A percentile compares a stretch with the other conserved stretches of the same genome.
phyloP scores from a whole-genome alignment of 2,329 filamentous ascomycete genomes.

The Saccharata proteae region DNA sequence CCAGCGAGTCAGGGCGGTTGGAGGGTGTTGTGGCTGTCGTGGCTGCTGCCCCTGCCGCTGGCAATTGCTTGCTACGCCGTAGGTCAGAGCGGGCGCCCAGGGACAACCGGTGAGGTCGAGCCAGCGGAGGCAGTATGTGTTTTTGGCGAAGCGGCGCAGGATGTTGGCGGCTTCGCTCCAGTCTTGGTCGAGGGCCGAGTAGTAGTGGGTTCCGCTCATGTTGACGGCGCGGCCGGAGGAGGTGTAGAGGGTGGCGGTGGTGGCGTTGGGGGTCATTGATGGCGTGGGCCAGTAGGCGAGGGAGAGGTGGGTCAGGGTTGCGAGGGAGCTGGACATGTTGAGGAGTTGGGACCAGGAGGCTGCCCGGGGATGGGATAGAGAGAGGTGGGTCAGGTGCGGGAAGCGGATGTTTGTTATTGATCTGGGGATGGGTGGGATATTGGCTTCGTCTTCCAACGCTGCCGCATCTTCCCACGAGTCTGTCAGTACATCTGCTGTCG shows the following conservation, averaged over 20 bases:
- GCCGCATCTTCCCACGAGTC: constrained; percentile 35
- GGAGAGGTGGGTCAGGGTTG: constrained; percentile 50
- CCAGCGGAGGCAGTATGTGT: constrained; percentile 48
- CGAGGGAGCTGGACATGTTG: constrained; percentile 37
- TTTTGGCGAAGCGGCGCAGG: constrained; percentile 42
- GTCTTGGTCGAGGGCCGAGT: constrained; percentile 41
- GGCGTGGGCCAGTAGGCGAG: constrained; percentile 51
- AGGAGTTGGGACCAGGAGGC: constrained; percentile 46
- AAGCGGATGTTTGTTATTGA: constrained; percentile 26
- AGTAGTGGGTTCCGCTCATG: constrained; percentile 41
- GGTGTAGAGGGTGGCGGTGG: constrained; percentile 31
- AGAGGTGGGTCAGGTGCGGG: constrained; percentile 43
- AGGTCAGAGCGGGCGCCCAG: constrained; percentile 43
- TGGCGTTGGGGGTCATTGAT: constrained; percentile 42
- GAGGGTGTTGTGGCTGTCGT: neutral
- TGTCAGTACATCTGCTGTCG: constrained; percentile 13
- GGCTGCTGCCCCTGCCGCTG: neutral
- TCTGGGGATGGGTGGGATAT: constrained; percentile 6
- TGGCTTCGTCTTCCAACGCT: constrained; percentile 3
- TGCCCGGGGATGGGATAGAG: constrained; percentile 40
- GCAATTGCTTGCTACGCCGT: constrained; percentile 16
- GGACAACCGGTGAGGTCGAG: constrained; percentile 50
- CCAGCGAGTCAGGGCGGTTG: neutral
- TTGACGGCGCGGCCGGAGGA: constrained; percentile 29
- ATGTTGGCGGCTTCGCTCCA: constrained; percentile 45